These are phyloP conservation scores for Dactylellina drechsleri DNA, from an alignment of 2,329 filamentous ascomycete genomes.

Conservation along the genomic window DNA sequence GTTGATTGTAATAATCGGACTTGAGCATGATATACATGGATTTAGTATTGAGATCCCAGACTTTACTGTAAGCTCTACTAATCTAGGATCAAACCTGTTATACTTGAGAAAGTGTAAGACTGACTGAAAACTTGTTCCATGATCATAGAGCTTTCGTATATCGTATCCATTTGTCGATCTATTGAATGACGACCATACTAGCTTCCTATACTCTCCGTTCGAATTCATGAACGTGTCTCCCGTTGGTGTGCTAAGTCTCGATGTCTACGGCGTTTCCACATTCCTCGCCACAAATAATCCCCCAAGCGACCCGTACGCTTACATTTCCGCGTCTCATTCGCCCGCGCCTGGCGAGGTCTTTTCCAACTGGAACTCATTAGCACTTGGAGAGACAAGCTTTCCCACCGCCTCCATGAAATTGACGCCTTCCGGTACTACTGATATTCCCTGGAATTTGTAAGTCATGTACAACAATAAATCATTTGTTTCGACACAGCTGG, in stretches of 20 bases:
- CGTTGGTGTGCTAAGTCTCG: conserved; percentile 64
- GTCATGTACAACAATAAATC: too few species aligned
- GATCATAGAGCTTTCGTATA: conserved; percentile 64
- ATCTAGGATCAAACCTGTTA: conserved; percentile 40
- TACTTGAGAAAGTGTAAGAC: conserved; percentile 1
- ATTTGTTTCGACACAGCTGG: too few species aligned
- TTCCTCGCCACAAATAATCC: conserved; percentile 65
- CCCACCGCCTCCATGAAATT: too few species aligned
- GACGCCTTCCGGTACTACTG: too few species aligned
- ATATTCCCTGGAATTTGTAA: too few species aligned
- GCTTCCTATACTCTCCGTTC: conserved; percentile 66
- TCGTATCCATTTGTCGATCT: conserved; percentile 70
- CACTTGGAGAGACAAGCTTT: too few species aligned
- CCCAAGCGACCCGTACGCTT: conserved; percentile 66
- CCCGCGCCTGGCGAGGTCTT: conserved; percentile 31
- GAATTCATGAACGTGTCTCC: conserved; percentile 64
- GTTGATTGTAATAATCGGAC: too few species aligned
- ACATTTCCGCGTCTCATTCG: conserved; percentile 58
- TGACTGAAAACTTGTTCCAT: conserved; percentile 52
- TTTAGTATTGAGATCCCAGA: conserved; percentile 61
- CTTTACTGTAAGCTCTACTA: conserved; percentile 64
- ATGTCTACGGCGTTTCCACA: conserved; percentile 65
- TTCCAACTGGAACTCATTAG: not conserved
- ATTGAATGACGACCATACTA: conserved; percentile 65
- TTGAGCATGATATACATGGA: too few species aligned